These are phyloP conservation scores for Aspergillus neoniger DNA, from an alignment of 2,329 filamentous ascomycete genomes.

Conservation along the genomic window DNA sequence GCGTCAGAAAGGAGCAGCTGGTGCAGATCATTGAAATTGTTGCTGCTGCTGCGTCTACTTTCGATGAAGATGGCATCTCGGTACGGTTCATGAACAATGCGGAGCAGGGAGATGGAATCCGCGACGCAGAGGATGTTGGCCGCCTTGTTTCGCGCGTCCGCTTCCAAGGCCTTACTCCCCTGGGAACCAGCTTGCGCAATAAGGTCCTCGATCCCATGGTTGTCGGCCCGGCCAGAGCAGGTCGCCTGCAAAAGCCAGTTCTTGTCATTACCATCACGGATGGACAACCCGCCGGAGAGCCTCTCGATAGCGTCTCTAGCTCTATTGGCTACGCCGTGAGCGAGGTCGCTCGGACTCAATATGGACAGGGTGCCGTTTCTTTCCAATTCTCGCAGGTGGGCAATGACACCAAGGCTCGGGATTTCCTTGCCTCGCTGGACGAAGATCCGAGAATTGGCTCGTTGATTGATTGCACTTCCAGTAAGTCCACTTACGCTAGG, in stretches of 20 bases:
- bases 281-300: constrained; percentile 66
- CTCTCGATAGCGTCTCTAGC: constrained; percentile 57
- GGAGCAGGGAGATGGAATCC: constrained; percentile 56
- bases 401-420: constrained; percentile 64
- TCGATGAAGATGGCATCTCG: constrained; percentile 68
- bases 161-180: constrained; percentile 67
- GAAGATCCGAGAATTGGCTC: constrained; percentile 62
- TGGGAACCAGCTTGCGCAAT: constrained; percentile 63
- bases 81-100: constrained; percentile 70
- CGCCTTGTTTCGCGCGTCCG: constrained; percentile 59
- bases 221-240: constrained; percentile 53
- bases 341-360: constrained; percentile 53
- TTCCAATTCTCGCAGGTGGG: constrained; percentile 72
- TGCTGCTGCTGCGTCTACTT: constrained; percentile 66
- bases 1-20: constrained; percentile 67
- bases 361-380: constrained; percentile 60
- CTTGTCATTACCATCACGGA: constrained; percentile 68
- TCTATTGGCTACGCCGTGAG: constrained; percentile 58
- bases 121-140: constrained; percentile 59
- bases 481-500: constrained; percentile 46
- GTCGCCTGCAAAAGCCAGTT: constrained; percentile 63
- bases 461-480: constrained; percentile 68
- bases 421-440: constrained; percentile 66
- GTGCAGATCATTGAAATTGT: constrained; percentile 65
- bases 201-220: constrained; percentile 66